Conservation (phyloP, 768 basidiomycete genomes). For the Rubroboletus satanas region DNA sequence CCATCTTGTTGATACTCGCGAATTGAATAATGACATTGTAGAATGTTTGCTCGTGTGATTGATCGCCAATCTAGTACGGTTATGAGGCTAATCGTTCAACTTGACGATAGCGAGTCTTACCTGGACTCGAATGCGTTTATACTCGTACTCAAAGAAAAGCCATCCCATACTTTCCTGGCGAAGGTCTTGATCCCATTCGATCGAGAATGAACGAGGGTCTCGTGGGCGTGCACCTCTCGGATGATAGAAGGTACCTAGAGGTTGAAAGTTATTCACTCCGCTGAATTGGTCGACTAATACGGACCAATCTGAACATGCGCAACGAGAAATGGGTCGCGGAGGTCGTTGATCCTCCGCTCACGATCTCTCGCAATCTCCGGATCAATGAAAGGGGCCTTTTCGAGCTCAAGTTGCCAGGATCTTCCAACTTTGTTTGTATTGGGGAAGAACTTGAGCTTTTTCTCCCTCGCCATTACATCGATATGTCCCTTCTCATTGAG, state of each 20-base stretch:
- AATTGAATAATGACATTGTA: slow-evolving; percentile 53
- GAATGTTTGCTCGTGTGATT: slow-evolving; percentile 47
- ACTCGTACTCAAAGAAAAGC: slow-evolving; percentile 62
- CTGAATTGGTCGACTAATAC: slow-evolving; percentile 17
- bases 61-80: slow-evolving; percentile 53
- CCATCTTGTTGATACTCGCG: slow-evolving; percentile 56
- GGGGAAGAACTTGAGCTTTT: slow-evolving; percentile 35
- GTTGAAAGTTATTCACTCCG: not conserved
- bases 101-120: slow-evolving; percentile 34
- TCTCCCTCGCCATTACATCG: slow-evolving; percentile 37
- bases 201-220: slow-evolving; percentile 53
- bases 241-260: slow-evolving; percentile 28
- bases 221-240: slow-evolving; percentile 23
- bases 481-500: slow-evolving; percentile 39
- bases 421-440: slow-evolving; percentile 6
- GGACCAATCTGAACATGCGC: slow-evolving; percentile 65
- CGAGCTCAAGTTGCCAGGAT: slow-evolving; percentile 35
- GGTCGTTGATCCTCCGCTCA: slow-evolving; percentile 38
- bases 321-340: slow-evolving; percentile 51
- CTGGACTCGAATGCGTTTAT: slow-evolving; percentile 60
- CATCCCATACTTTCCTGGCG: slow-evolving; percentile 44
- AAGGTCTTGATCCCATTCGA: slow-evolving; percentile 64
- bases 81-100: not conserved
- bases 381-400: slow-evolving; percentile 53
- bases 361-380: slow-evolving; percentile 53